Evolutionary conservation across 2,329 filamentous ascomycete species (phyloP), one percentile per base, ranked within the genome.

Genomic region (Lasiodiplodia hormozganensis): DNA sequence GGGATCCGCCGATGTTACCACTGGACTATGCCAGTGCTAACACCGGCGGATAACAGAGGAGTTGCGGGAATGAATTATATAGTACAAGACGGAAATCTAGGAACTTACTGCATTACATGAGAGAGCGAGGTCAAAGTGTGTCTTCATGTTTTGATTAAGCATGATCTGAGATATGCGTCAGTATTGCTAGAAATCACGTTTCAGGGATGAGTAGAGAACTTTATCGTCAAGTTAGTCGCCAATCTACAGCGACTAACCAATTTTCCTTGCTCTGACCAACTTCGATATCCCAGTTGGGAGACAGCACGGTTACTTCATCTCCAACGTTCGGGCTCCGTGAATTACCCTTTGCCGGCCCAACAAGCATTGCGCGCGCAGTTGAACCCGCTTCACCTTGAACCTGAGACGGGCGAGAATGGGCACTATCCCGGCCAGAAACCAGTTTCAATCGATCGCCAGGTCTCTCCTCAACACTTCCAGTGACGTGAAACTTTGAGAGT

Each of bases 191-290:
- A 47, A 21, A 4, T 21, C 8, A 47, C 3, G 3, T 21, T 47
- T 11, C 18, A n/a, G 16, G 3, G 2, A 5, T 3, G 28, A 62
- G 21, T 18, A 18, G 8, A 51, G 11, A 64, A 3, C 34, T 10
- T 31, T 7, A 47, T 21, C 2, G 4, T 64, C 18, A 38, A n/a
- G 43, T 25, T 14, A 53, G 18, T 21, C 72, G 69, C 82, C 82
- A 84, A 64, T 84, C 81, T 25, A 82, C 80, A 57, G 75, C 82
- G 18, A 83, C 77, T 14, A 73, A 69, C 79, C 81, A 83, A 40
- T 51, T 76, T 62, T 73, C 69, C 2, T 73, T 76, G 10, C 38
- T 25, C 49, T 43, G 31, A 0, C 73, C 72, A 28, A 82, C 67
- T 65, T 78, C 73, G 11, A 83, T 74, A 52, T 81, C 76, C 82